Evolutionary conservation across 345 rosid species (phyloP), one percentile per base, ranked within the genome.

Genomic region (Nasturtium officinale): DNA sequence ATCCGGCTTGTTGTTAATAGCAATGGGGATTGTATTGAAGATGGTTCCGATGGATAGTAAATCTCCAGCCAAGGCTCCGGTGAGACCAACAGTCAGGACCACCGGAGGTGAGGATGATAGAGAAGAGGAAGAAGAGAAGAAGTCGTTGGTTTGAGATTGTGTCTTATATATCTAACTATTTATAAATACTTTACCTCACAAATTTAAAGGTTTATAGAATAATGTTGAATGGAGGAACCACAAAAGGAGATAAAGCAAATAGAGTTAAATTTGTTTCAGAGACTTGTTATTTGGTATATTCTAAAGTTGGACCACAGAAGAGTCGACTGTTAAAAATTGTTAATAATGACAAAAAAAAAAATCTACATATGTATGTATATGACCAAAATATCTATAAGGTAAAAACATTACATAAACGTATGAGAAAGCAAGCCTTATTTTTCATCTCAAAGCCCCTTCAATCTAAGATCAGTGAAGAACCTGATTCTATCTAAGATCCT

Each of bases 21-120:
- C 85, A 13, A 87, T 93, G 96, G 91, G 97, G 35, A 89, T 93
- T 63, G 71, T 83, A 21, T 59, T 90, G 79, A 92, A 87, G 72
- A 77, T 77, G 81, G 81, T 77, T 17, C 81, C 81, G 1, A 87
- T 86, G 58, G 70, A 65, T 33, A 82, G 82, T 61, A 79, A 74
- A 20, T 67, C 86, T 9, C 25, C 72, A 6, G 9, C 37, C 28
- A 85, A 69, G 75, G 52, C 28, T 51, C 53, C 61, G 10, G 69
- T 53, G 4, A 68, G 72, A 20, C 54, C 42, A 65, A 58, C 53
- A 53, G 67, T 35, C 78, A 67, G 61, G 59, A 15, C 6, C 4
- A 33, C 38, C 6, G 71, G 60, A 26, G 53, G 75, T 10, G 63
- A 70, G 3, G 40, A 61, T 64, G 40, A 58, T 52, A 52, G 76